These are phyloP conservation scores for Ambrosiella cleistominuta DNA, from an alignment of 2,329 filamentous ascomycete species.

Conservation along the genomic window DNA sequence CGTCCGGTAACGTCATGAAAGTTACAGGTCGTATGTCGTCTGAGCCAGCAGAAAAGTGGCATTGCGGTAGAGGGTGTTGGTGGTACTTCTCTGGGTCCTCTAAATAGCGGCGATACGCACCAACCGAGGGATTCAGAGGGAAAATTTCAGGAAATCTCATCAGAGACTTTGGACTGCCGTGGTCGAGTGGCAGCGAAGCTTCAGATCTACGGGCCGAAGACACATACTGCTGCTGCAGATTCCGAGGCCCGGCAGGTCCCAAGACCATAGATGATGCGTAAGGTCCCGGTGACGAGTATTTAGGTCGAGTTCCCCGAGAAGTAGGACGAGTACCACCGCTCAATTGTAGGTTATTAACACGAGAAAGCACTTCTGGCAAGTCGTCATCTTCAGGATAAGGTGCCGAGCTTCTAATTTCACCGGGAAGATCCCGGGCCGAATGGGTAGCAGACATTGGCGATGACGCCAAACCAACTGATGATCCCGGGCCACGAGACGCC, in stretches of 20 bases:
- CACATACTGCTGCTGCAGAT: constrained; percentile 15
- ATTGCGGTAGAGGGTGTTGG: constrained; percentile 33
- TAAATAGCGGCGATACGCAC: constrained; percentile 35
- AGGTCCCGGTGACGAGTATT: constrained; percentile 6
- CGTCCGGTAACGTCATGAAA: constrained; percentile 62
- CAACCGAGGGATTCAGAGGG: constrained; percentile 13
- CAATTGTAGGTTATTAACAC: constrained; percentile 14
- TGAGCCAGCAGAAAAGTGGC: constrained; percentile 38
- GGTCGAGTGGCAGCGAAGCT: background rate
- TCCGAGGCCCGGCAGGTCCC: constrained; percentile 14
- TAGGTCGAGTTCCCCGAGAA: constrained; percentile 7
- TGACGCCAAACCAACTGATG: constrained; percentile 6
- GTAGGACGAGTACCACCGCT: constrained; percentile 6
- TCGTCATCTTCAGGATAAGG: constrained; percentile 26
- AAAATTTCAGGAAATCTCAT: constrained; percentile 1
- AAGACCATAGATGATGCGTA: constrained; percentile 1
- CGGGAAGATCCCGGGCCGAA: background rate
- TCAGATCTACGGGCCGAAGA: constrained; percentile 9
- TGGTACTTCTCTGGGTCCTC: constrained; percentile 31
- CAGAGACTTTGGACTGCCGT: background rate
- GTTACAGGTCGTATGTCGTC: constrained; percentile 45
- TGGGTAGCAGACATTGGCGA: constrained; percentile 9
- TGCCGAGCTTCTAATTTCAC: constrained; percentile 1
- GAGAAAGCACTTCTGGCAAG: constrained; percentile 9
- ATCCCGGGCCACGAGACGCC: constrained; percentile 4